Base-by-base conservation (phyloP, 441 rosid species). In the Aleurites moluccanus region DNA sequence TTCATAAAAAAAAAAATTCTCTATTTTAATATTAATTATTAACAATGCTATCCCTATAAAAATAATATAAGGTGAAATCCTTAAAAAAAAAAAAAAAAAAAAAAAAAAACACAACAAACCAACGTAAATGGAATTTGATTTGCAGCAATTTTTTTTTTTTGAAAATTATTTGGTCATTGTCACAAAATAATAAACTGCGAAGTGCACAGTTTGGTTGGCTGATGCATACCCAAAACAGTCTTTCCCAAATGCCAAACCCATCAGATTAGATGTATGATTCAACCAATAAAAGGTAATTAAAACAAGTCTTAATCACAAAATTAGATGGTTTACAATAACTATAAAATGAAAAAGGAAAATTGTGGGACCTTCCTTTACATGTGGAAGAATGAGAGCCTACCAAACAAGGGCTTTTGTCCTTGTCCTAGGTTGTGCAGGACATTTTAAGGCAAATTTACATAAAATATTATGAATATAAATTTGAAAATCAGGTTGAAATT, bases 371-470 rank as follows among this genome's bases (percentile, higher is more conserved):
- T 18, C 62, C 62, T 53, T 35, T 50, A 53, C 63, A 73, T n/a
- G 76, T 64, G 61, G 76, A 56, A 66, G 56, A 25, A 74, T 56
- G 38, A 73, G 65, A 56, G 77, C 28, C 66, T 25, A 20, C 53
- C 76, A 25, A 49, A 30, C 11, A 1, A 15, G 6, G 1, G 10
- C 0, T 50, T 49, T 33, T 50, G 47, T 47, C 74, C 23, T 52
- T 70, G 11, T 5, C 38, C 38, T 35, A 33, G 38, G 38, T 33
- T 35, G 38, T 35, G 0, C 1, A 3, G 49, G 42, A 47, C 16
- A n/a, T n/a, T 47, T 47, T 47, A 2, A n/a, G 59, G 59, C 59
- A 20, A 18, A 20, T 14, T 50, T n/a, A 30, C n/a, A 50, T 10
- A 20, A 66, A 56, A 56, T 56, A 8, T 56, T 38, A 38, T 38